Evolutionary conservation across 2,329 filamentous ascomycete species (phyloP).

Genomic region (Exophiala mesophila): DNA sequence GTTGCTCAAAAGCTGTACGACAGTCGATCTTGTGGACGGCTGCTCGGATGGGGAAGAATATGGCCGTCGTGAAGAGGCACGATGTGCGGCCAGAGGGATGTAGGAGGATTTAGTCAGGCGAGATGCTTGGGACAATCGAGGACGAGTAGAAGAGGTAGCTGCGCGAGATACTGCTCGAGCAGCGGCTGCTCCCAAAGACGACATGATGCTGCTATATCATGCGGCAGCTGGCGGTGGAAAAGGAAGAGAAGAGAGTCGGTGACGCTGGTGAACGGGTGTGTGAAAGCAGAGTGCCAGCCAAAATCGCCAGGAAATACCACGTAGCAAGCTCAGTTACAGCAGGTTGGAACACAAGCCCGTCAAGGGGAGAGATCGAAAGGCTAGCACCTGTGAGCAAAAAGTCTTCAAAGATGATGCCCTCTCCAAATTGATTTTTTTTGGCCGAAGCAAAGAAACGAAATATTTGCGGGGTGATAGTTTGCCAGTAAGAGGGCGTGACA

Average conservation of each 20-base stretch:
- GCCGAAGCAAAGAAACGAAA: slow-evolving; percentile 8
- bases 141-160: slow-evolving; percentile 14
- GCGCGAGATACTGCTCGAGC: slow-evolving; percentile 26
- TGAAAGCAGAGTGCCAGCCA: too few species aligned
- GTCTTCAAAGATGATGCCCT: slow-evolving; percentile 7
- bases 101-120: slow-evolving; percentile 35
- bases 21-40: slow-evolving; percentile 68
- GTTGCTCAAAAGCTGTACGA: slow-evolving; percentile 87
- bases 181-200: slow-evolving; percentile 24
- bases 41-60: slow-evolving; percentile 47
- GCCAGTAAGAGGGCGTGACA: not conserved
- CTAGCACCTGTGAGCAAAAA: not conserved
- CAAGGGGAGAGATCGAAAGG: too few species aligned
- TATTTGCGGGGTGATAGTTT: slow-evolving; percentile 18
- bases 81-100: slow-evolving; percentile 11
- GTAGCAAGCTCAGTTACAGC: too few species aligned
- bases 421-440: slow-evolving; percentile 18
- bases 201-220: slow-evolving; percentile 24
- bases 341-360: too few species aligned
- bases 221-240: slow-evolving; percentile 24
- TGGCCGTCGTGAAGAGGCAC: slow-evolving; percentile 30
- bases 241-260: slow-evolving; percentile 1
- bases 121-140: slow-evolving; percentile 15
- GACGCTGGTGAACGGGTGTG: slow-evolving; percentile 2
- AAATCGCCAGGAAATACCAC: too few species aligned